phyloP scores from a whole-genome alignment of 2,329 filamentous ascomycete species.

The Cladosporium sp. region DNA sequence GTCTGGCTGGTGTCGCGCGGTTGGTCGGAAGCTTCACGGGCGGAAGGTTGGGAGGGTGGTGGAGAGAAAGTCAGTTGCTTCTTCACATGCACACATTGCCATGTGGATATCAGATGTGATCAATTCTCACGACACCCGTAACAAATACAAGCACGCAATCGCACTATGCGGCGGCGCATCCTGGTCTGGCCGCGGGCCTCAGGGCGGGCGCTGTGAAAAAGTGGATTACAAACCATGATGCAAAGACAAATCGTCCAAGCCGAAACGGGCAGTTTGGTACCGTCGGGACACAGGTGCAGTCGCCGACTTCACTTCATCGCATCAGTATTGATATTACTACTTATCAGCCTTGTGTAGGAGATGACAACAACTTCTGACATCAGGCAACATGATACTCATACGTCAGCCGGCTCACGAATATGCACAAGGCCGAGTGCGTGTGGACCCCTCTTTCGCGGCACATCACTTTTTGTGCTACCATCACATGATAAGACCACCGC shows the following conservation, averaged over 20 bases:
- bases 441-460: slow-evolving; percentile 9
- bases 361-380: neutral
- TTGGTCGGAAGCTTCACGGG: slow-evolving; percentile 10
- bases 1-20: neutral
- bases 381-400: neutral
- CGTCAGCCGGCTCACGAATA: neutral
- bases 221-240: slow-evolving; percentile 22
- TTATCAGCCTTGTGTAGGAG: neutral
- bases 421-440: neutral
- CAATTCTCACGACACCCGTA: neutral
- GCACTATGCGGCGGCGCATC: slow-evolving; percentile 11
- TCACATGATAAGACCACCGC: slow-evolving; percentile 2
- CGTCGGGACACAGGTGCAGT: neutral
- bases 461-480: neutral
- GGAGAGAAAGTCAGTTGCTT: neutral
- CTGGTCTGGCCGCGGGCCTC: slow-evolving; percentile 7
- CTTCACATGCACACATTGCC: slow-evolving; percentile 17
- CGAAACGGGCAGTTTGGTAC: slow-evolving; percentile 8
- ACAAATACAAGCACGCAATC: slow-evolving; percentile 19
- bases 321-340: neutral
- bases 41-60: neutral
- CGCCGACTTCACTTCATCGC: slow-evolving; percentile 9
- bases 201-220: slow-evolving; percentile 16
- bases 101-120: neutral
- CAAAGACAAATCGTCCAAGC: slow-evolving; percentile 6